Base-by-base conservation (phyloP, 768 basidiomycete genomes). In the Podaxis rugospora region DNA sequence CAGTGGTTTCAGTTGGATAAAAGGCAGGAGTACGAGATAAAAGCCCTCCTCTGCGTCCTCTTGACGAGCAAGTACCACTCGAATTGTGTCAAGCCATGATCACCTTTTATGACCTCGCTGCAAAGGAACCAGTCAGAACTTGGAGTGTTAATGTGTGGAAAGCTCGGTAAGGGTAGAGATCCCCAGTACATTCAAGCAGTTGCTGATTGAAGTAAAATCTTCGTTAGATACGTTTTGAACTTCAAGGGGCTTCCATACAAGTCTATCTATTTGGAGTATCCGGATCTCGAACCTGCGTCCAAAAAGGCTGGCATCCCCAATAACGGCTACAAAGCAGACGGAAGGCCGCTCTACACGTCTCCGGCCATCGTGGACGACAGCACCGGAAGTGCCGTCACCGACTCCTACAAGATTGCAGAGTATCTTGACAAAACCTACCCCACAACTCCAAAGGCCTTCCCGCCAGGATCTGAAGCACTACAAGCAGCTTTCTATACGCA, bases 391-490 rank as follows among this genome's bases (percentile, higher is more conserved):
- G 60, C 72, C 25, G 54, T 83, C 21, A 57, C 73, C 10, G 79
- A 84, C 23, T 82, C 81, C 0, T 51, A 67, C 25, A 66, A 60
- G 35, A 83, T 85, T 63, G 80, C 78, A 0, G 63, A 71, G 9
- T 83, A 85, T 66, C 71, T 84, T 37, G 83, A 84, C 59, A 64
- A 72, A 6, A 70, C 73, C 1, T 84, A 82, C 67, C 80, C 82
- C 0, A 71, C 74, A 40, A 72, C 73, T 0, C 76, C 71, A 2
- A 59, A 47, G 35, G 54, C 80, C 18, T 64, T 80, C 14, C 76
- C 77, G 0, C 55, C 57, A 1, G 66, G 59, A 9, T 65, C 62
- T 6, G 51, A 59, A 23, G 66, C 57, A 1, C 40, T 70, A 25
- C 60, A 65, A 18, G 59, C 55, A 4, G 64, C 62, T 1, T 66